Evolutionary conservation across 768 basidiomycete species (phyloP), one percentile per base, ranked within the genome.

Genomic region (Dioszegia aurantiaca): DNA sequence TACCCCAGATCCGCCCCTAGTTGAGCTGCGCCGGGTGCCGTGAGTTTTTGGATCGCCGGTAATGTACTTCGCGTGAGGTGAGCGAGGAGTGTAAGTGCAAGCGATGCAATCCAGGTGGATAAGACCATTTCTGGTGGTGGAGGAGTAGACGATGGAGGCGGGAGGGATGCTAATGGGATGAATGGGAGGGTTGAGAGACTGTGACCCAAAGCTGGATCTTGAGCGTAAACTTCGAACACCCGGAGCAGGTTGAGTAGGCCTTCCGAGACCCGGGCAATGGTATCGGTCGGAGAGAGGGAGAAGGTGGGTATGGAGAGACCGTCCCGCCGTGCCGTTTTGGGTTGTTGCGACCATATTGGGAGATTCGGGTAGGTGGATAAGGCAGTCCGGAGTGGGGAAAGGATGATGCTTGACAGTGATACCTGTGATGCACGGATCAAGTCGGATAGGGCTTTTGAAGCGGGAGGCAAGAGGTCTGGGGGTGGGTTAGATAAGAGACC

Each of bases 241-340:
- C 92, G 79, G 1, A 94, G 90, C 2, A 99, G 83, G 78, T 94
- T 95, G 30, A 97, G 81, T 31, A 99, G 78, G n/a, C 92, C 91
- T 70, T 98, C 95, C 2, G 89, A 88, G 30, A 97, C 86, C 57
- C 86, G 85, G 59, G 92, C 88, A 60, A 95, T 86, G 3, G 83
- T 85, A 54, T 90, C 89, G 55, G 86, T 94, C 0, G 92, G 93
- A 10, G 89, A 89, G 12, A 97, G 81, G 1, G 92, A 95, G 79
- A 99, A 99, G 5, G 84, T 89, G 1, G 95, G 95, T 5, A 98
- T 83, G 31, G 83, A 81, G 26, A 89, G 70, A 59, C 80, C 79
- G 21, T 80, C 79, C 21, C 80, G 77, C 6, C 77, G 78, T 14
- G 79, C 80, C 5, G 78, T 73, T 63, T 80, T 83, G 21, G 83